phyloP scores from a whole-genome alignment of 2,329 filamentous ascomycete species.

The Leptographium procerum region DNA sequence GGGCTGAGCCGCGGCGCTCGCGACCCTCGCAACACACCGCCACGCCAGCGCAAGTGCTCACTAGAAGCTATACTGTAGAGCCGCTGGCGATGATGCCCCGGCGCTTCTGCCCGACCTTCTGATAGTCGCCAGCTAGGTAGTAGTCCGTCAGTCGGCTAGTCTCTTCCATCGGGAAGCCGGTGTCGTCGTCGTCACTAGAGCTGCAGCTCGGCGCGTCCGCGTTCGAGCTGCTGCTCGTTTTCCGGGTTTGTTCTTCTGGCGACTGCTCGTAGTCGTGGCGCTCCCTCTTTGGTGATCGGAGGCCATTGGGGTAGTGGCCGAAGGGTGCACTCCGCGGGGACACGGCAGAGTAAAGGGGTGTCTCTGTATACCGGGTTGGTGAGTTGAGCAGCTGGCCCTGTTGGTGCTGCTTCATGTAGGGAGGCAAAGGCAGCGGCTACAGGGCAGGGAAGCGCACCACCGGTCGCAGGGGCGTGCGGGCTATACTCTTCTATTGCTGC shows the following conservation, averaged over 20 bases:
- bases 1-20: slow-evolving; percentile 38
- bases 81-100: slow-evolving; percentile 42
- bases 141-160: slow-evolving; percentile 26
- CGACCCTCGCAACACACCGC: slow-evolving; percentile 36
- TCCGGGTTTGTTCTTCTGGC: slow-evolving; percentile 31
- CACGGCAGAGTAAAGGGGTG: slow-evolving; percentile 34
- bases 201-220: slow-evolving; percentile 35
- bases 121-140: slow-evolving; percentile 27
- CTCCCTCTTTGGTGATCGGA: slow-evolving; percentile 31
- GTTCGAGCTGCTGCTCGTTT: slow-evolving; percentile 29
- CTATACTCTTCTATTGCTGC: slow-evolving; percentile 9
- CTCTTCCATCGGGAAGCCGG: slow-evolving; percentile 34
- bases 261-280: slow-evolving; percentile 34
- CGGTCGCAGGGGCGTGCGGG: slow-evolving; percentile 20
- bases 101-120: slow-evolving; percentile 39
- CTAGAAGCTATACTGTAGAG: slow-evolving; percentile 25
- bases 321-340: slow-evolving; percentile 35
- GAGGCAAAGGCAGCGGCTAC: slow-evolving; percentile 35
- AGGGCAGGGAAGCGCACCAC: slow-evolving; percentile 25
- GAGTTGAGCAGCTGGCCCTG: slow-evolving; percentile 28
- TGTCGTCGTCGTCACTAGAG: slow-evolving; percentile 40
- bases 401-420: slow-evolving; percentile 24
- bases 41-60: slow-evolving; percentile 37
- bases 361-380: slow-evolving; percentile 31
- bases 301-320: slow-evolving; percentile 21